Base-by-base conservation (phyloP, 768 basidiomycete species). In the Antrodiella citrinella region DNA sequence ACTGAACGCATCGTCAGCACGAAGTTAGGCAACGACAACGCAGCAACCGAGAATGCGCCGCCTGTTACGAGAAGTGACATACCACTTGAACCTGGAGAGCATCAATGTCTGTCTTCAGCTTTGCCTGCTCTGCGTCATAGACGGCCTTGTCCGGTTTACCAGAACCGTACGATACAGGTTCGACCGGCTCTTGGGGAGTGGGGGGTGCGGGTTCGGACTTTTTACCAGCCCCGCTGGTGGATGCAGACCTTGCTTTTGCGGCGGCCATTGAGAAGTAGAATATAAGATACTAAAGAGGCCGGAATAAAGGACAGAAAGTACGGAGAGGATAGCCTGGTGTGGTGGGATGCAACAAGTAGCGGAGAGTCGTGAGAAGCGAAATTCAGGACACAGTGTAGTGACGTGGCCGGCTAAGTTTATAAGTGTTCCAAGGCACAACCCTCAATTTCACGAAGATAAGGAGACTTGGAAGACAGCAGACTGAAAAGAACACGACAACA, bases 71-170 rank as follows among this genome's bases (percentile, higher is more conserved):
- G 30, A 35, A n/a, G 7, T 35, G n/a, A 78, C 91, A 63, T 59
- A 91, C 95, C 53, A 93, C 68, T 66, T 90, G 86, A 19, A 67
- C 67, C 67, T 96, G 91, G 45, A 92, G 67, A 44, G 69, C 74
- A 52, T 94, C 93, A 59, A 97, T 94, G 61, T 93, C 86, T 21
- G 74, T 69, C 67, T 86, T 91, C 56, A 94, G 71, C 60, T 68
- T 80, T 48, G 86, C 82, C 68, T 94, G 91, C 69, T 97, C 92
- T 7, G 74, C 76, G 48, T 96, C 89, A 65, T 86, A 86, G n/a
- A 67, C 71, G 44, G 75, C 76, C 69, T 91, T 92, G 77, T 96
- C 93, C 25, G 94, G 94, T 64, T 74, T 88, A 41, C 78, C 82
- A 43, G 72, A 66, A n/a, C 59, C 61, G 35, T 62, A 64, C 18